phyloP scores from a whole-genome alignment of 1,284 basidiomycete genomes.

The Caloboletus inedulis region DNA sequence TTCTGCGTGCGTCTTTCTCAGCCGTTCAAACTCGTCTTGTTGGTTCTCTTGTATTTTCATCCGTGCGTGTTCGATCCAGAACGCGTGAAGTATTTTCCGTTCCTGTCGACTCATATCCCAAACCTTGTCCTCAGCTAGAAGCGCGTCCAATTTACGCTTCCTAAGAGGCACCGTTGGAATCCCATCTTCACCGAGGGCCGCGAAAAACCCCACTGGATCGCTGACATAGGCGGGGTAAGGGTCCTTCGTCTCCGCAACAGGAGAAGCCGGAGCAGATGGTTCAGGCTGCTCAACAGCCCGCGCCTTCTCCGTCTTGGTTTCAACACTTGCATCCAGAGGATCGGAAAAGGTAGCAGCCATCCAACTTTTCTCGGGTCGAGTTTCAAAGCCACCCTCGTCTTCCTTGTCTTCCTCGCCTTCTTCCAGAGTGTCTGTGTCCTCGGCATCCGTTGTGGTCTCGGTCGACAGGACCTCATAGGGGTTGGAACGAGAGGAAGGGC shows the following conservation, averaged over 20 bases:
- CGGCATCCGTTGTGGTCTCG: slow-evolving; percentile 7
- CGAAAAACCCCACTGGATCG: slow-evolving; percentile 35
- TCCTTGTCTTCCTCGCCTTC: slow-evolving; percentile 7
- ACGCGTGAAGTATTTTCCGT: slow-evolving; percentile 36
- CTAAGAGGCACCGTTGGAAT: slow-evolving; percentile 36
- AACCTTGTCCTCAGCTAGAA: slow-evolving; percentile 36
- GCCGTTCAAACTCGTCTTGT: slow-evolving; percentile 36
- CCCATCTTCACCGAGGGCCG: slow-evolving; percentile 27
- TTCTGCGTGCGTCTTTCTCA: slow-evolving; percentile 34
- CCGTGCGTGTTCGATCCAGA: slow-evolving; percentile 36
- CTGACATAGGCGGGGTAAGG: slow-evolving; percentile 12
- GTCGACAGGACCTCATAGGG: slow-evolving; percentile 14
- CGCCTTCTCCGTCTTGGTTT: slow-evolving; percentile 4
- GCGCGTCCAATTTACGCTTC: slow-evolving; percentile 35
- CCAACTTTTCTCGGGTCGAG: slow-evolving; percentile 32
- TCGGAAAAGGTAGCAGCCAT: slow-evolving; percentile 12
- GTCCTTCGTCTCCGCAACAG: not conserved
- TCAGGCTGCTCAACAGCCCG: not conserved
- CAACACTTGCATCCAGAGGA: not conserved
- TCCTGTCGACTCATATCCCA: slow-evolving; percentile 47
- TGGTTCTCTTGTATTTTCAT: slow-evolving; percentile 32
- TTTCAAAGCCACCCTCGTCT: slow-evolving; percentile 18
- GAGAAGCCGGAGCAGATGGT: not conserved
- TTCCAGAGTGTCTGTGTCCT: slow-evolving; percentile 5
- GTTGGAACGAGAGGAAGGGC: slow-evolving; percentile 12